A percentile compares a stretch with the other conserved stretches of the same genome.
These are phyloP conservation scores for Vachellia pachyceras DNA, from an alignment of 306 rosid species.

Conservation along the genomic window DNA sequence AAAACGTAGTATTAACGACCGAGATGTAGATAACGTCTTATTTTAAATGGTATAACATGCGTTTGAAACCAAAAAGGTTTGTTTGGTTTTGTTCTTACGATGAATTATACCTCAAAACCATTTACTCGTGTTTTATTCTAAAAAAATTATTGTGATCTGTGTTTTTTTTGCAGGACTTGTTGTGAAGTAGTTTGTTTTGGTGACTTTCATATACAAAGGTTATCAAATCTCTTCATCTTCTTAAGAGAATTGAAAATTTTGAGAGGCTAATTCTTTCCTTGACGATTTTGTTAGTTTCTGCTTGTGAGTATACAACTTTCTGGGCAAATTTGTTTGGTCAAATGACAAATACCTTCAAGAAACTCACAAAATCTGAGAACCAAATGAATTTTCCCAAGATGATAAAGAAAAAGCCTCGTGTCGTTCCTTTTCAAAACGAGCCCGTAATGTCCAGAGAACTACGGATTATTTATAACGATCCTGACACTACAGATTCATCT, in stretches of 20 bases:
- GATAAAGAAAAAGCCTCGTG: conserved; percentile 23
- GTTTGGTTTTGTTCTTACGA: neutral
- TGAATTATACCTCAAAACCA: neutral
- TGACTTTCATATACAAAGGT: conserved; percentile 65
- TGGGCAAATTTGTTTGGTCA: neutral
- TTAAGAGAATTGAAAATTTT: conserved; percentile 60
- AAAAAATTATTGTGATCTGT: neutral
- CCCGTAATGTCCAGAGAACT: conserved; percentile 51
- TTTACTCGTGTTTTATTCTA: neutral
- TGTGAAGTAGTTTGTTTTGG: conserved; percentile 68
- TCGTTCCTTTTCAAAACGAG: neutral
- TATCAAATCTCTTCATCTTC: conserved; percentile 61
- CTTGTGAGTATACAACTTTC: no score
- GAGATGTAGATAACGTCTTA: no score
- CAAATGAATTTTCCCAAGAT: conserved; percentile 9
- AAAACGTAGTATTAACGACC: no score
- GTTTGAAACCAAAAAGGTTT: conserved; percentile 86
- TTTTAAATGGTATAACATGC: no score
- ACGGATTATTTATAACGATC: conserved; percentile 64
- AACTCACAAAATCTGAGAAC: conserved; percentile 19
- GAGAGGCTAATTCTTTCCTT: conserved; percentile 6
- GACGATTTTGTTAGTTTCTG: no score
- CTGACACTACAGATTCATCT: conserved; percentile 80
- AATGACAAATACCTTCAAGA: conserved; percentile 47
- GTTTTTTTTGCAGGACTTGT: conserved; percentile 68